phyloP scores from a whole-genome alignment of 331 rosid species.

The Pyrus hybrid region DNA sequence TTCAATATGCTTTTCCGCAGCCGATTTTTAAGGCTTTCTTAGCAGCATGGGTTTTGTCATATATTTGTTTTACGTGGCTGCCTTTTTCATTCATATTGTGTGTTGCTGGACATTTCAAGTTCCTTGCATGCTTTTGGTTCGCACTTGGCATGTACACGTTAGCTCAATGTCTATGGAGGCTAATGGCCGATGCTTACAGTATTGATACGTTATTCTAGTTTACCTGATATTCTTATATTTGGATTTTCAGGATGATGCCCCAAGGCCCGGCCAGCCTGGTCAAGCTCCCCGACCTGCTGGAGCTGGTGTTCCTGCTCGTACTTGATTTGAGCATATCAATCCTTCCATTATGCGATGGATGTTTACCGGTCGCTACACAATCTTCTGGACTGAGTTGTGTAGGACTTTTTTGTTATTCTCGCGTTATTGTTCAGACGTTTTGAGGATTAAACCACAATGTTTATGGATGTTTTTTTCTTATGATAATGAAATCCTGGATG shows the following conservation, averaged over 20 bases:
- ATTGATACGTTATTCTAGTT: too few relatives aligned
- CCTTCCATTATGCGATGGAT: not conserved
- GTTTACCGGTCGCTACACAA: slow-evolving; percentile 2
- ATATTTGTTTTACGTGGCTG: not conserved
- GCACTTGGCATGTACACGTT: not conserved
- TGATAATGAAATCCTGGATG: not conserved
- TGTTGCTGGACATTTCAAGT: not conserved
- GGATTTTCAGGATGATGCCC: slow-evolving; percentile 53
- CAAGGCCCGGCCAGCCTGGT: slow-evolving; percentile 87
- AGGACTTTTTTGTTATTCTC: not conserved
- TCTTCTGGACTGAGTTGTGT: slow-evolving; percentile 17
- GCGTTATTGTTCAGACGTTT: not conserved
- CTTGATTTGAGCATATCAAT: slow-evolving; percentile 12
- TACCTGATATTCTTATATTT: not conserved
- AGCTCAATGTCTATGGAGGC: not conserved
- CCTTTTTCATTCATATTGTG: too few relatives aligned
- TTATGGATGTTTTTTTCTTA: not conserved
- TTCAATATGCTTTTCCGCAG: not conserved
- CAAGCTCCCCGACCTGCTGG: slow-evolving; percentile 74
- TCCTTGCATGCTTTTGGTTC: not conserved
- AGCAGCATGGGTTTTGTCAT: not conserved
- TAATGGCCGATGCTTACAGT: not conserved
- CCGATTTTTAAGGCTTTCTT: not conserved
- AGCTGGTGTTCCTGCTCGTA: slow-evolving; percentile 40
- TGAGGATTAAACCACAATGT: not conserved